Conservation (phyloP, 345 rosid species). For the Geranium rotundifolium region DNA sequence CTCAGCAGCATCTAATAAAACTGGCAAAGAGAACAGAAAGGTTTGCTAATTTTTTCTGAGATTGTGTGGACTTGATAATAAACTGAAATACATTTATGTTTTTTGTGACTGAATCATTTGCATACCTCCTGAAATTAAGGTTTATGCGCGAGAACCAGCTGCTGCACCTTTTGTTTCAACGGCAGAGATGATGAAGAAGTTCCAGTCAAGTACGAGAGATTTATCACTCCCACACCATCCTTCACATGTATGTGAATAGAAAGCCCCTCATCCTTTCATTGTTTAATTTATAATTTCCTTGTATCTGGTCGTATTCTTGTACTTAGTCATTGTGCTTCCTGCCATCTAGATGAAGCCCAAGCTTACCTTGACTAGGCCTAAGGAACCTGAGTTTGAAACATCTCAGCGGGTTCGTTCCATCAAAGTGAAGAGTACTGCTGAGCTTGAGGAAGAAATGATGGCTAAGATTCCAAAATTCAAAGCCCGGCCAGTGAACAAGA, state of each 20-base stretch:
- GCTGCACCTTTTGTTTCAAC: slow-evolving; percentile 44
- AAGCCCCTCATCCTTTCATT: neutral
- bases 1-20: slow-evolving; percentile 30
- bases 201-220: slow-evolving; percentile 77
- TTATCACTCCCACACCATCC: slow-evolving; percentile 39
- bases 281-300: neutral
- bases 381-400: slow-evolving; percentile 90
- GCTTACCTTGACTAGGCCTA: slow-evolving; percentile 81
- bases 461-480: slow-evolving; percentile 91
- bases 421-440: slow-evolving; percentile 70
- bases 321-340: slow-evolving; percentile 11
- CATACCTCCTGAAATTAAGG: slow-evolving; percentile 18
- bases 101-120: neutral
- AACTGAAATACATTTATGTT: neutral
- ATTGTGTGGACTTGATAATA: slow-evolving; percentile 1
- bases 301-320: slow-evolving; percentile 3
- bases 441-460: slow-evolving; percentile 98
- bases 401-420: slow-evolving; percentile 73
- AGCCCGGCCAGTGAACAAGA: slow-evolving; percentile 94
- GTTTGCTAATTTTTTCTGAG: slow-evolving; percentile 22
- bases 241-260: slow-evolving; percentile 27
- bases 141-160: slow-evolving; percentile 48
- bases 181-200: slow-evolving; percentile 86
- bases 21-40: slow-evolving; percentile 65
- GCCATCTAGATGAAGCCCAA: slow-evolving; percentile 38